Evolutionary conservation across 371 early-diverging fungal genomes (phyloP).

Genomic region (Apophysomyces sp.): DNA sequence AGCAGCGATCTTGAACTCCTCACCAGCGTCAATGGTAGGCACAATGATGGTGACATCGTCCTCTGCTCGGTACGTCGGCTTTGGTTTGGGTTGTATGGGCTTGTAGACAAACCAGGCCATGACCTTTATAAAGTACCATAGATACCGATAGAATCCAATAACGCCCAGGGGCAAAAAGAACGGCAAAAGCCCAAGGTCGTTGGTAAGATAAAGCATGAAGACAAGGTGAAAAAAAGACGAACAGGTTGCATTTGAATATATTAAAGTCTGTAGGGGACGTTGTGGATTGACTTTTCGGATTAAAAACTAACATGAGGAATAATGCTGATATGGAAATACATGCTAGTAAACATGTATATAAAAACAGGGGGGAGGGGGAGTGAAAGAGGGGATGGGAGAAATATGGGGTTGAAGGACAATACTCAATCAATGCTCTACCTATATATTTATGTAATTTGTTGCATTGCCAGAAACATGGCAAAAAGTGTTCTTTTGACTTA

Average conservation of each 20-base stretch:
- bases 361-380: neutral
- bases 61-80: constrained; percentile 55
- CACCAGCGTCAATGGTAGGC: constrained; percentile 78
- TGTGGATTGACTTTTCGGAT: neutral
- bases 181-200: constrained; percentile 56
- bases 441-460: no score
- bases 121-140: constrained; percentile 68
- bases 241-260: neutral
- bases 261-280: neutral
- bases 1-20: constrained; percentile 70
- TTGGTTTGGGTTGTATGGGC: constrained; percentile 48
- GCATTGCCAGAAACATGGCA: no score
- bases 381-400: neutral
- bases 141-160: constrained; percentile 73
- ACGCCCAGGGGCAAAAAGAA: constrained; percentile 74
- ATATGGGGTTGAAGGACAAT: neutral
- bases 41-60: constrained; percentile 74
- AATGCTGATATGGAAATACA: neutral
- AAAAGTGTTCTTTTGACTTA: no score
- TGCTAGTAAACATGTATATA: neutral
- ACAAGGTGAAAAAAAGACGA: neutral
- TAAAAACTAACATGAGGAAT: neutral
- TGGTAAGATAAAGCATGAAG: constrained; percentile 71
- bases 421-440: neutral
- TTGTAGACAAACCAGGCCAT: constrained; percentile 56